These are phyloP conservation scores for Picea glauca DNA, from an alignment of 75 land plant genomes.

Conservation along the genomic window DNA sequence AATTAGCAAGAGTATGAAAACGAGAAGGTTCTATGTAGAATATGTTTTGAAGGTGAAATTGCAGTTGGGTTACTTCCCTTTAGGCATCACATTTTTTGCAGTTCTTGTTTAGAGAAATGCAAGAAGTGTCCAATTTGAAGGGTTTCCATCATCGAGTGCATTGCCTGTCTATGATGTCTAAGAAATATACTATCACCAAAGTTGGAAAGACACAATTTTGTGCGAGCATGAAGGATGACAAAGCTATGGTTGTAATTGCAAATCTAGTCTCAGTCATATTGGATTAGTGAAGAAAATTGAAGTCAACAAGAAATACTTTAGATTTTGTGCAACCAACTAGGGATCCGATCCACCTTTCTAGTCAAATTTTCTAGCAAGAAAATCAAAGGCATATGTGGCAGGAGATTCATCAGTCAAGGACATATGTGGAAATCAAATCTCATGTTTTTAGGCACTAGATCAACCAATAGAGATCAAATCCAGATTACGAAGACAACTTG, in stretches of 20 bases:
- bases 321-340: too few species aligned
- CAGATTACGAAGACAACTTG: too few species aligned
- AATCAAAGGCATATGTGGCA: too few species aligned
- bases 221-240: not conserved
- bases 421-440: too few species aligned
- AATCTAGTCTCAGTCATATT: not conserved
- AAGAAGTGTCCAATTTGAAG: constrained; percentile 81
- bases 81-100: constrained; percentile 85
- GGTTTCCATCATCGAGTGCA: constrained; percentile 47
- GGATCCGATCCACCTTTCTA: too few species aligned
- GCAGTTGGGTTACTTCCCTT: constrained; percentile 82
- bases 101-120: constrained; percentile 71
- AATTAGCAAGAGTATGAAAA: too few species aligned
- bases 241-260: not conserved
- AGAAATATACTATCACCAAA: not conserved
- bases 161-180: constrained; percentile 78
- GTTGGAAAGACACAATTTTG: not conserved
- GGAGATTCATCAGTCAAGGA: too few species aligned
- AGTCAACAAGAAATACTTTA: not conserved
- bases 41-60: constrained; percentile 86
- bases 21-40: constrained; percentile 85
- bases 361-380: too few species aligned
- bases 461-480: too few species aligned
- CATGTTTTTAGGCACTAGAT: too few species aligned
- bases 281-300: not conserved